Conservation (phyloP, 2,329 filamentous ascomycete genomes). For the Endothia cerciana region DNA sequence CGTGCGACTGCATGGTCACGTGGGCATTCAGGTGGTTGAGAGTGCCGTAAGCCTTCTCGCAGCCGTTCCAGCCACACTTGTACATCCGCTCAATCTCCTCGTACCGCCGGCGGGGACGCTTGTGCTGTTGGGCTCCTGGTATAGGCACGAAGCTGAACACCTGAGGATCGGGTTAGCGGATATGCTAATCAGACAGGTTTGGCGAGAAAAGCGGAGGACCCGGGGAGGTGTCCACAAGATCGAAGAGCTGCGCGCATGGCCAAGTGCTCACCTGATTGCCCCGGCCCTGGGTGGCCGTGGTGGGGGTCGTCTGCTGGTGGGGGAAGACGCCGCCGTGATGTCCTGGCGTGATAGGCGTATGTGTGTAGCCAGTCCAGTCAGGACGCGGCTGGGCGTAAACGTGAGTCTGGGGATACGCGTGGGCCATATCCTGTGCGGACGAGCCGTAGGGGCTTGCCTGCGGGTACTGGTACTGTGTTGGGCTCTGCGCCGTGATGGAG, state of each 20-base stretch:
- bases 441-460: constrained; percentile 73
- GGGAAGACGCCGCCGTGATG: constrained; percentile 54
- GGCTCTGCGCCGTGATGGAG: constrained; percentile 91
- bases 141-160: constrained; percentile 99
- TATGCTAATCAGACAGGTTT: not conserved
- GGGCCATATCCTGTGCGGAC: constrained; percentile 82
- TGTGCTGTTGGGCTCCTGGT: constrained; percentile 95
- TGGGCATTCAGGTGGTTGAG: constrained; percentile 97
- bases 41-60: constrained; percentile 97
- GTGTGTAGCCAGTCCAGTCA: constrained; percentile 72
- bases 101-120: constrained; percentile 88
- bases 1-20: constrained; percentile 98
- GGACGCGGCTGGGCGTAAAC: constrained; percentile 71
- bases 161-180: constrained; percentile 49
- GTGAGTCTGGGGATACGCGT: constrained; percentile 68
- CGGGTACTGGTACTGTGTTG: constrained; percentile 53
- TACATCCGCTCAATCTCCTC: constrained; percentile 99
- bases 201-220: not conserved
- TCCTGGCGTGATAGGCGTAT: constrained; percentile 53
- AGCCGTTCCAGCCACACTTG: constrained; percentile 98
- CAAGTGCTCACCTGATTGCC: constrained; percentile 61
- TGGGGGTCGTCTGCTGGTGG: constrained; percentile 54
- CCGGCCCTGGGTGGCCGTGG: constrained; percentile 54
- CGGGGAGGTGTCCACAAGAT: not conserved
- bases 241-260: not conserved